phyloP scores from a whole-genome alignment of 768 basidiomycete species.

The Agaricus bisporus region DNA sequence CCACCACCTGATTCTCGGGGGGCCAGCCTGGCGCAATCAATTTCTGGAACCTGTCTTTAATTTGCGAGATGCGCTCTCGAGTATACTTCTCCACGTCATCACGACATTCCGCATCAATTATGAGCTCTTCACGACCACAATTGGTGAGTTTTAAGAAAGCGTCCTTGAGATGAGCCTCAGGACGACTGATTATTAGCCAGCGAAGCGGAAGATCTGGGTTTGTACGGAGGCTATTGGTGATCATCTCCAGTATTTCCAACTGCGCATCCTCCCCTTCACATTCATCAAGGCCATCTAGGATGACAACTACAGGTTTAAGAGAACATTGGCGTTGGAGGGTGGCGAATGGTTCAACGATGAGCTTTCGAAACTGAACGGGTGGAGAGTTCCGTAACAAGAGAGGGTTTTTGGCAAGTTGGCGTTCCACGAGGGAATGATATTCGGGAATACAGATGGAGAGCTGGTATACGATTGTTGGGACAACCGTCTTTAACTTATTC shows the following conservation, averaged over 20 bases:
- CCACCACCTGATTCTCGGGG: neutral
- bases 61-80: neutral
- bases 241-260: neutral
- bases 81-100: neutral
- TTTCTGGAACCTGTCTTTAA: neutral
- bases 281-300: slow-evolving; percentile 5
- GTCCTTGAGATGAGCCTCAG: neutral
- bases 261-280: slow-evolving; percentile 1
- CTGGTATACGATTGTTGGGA: slow-evolving; percentile 6
- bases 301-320: neutral
- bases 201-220: neutral
- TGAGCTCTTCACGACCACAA: neutral
- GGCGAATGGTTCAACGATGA: slow-evolving; percentile 5
- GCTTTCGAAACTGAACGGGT: neutral
- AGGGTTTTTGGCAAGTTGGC: neutral
- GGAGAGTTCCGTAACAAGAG: neutral
- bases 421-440: neutral
- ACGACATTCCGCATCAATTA: neutral
- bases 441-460: neutral
- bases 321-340: neutral
- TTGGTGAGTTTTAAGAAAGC: neutral
- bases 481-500: neutral
- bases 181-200: slow-evolving; percentile 1
- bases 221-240: neutral
- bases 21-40: neutral